These are phyloP conservation scores for Penicillium paradoxum DNA, from an alignment of 495 filamentous ascomycete species.

Conservation along the genomic window DNA sequence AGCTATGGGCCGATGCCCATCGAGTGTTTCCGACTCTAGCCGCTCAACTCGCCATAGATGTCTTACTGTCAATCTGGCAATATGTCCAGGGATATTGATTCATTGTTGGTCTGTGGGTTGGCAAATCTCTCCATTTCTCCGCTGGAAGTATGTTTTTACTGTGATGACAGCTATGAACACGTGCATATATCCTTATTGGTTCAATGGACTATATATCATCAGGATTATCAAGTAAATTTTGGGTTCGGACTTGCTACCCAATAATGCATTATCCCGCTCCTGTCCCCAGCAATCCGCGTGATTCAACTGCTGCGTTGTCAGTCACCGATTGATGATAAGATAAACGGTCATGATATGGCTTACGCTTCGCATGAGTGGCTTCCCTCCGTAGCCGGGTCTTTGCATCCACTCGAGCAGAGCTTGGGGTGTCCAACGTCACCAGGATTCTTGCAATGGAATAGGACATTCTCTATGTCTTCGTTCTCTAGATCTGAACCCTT, in stretches of 20 bases:
- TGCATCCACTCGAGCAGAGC: slow-evolving; percentile 32
- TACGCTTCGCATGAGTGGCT: slow-evolving; percentile 31
- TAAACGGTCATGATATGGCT: neutral
- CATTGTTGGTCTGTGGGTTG: neutral
- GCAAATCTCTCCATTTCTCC: neutral
- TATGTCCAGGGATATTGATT: too few relatives aligned
- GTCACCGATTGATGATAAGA: neutral
- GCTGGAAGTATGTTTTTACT: neutral
- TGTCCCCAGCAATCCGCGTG: neutral
- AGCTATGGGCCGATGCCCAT: too few relatives aligned
- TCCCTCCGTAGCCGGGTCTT: slow-evolving; percentile 28
- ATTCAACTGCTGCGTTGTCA: neutral
- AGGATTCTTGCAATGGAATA: slow-evolving; percentile 40
- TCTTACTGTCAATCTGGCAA: too few relatives aligned
- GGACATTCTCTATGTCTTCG: slow-evolving; percentile 26
- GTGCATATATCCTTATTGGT: neutral
- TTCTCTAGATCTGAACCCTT: slow-evolving; percentile 31
- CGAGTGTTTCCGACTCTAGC: too few relatives aligned
- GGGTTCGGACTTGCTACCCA: too few relatives aligned
- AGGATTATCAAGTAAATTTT: too few relatives aligned
- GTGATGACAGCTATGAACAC: neutral
- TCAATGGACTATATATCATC: neutral
- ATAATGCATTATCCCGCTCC: too few relatives aligned
- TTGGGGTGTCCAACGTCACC: slow-evolving; percentile 35
- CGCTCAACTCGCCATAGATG: too few relatives aligned